These are phyloP conservation scores for Aspergillus japonicus DNA, from an alignment of 2,329 filamentous ascomycete species.

Conservation along the genomic window DNA sequence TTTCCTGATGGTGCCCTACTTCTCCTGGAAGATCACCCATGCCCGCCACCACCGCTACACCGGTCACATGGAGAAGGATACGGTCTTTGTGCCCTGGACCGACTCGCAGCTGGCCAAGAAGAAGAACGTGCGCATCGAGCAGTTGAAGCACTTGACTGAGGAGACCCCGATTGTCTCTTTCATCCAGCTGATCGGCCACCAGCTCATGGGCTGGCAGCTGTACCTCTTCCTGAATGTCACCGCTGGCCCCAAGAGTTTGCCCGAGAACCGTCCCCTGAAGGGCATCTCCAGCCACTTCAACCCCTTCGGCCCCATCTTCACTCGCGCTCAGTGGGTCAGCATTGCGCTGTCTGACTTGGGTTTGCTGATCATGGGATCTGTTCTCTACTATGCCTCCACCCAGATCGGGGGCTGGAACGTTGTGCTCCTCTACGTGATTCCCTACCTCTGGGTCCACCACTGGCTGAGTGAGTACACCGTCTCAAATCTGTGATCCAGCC, in stretches of 20 bases:
- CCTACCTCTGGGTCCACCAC: constrained; percentile 70
- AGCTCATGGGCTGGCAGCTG: constrained; percentile 63
- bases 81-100: constrained; percentile 60
- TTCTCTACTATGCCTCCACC: constrained; percentile 54
- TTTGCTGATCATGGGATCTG: constrained; percentile 51
- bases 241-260: constrained; percentile 50
- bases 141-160: constrained; percentile 55
- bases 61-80: constrained; percentile 67
- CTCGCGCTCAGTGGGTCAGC: constrained; percentile 55
- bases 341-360: constrained; percentile 63
- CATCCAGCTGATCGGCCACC: constrained; percentile 58
- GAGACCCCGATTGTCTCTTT: constrained; percentile 61
- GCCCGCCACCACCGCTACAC: constrained; percentile 68
- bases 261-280: constrained; percentile 18
- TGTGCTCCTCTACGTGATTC: constrained; percentile 60
- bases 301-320: constrained; percentile 61
- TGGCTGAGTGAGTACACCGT: constrained; percentile 57
- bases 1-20: constrained; percentile 66
- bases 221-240: constrained; percentile 63
- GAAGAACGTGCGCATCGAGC: constrained; percentile 48
- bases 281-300: constrained; percentile 55
- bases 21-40: constrained; percentile 71
- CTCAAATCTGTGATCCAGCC: not conserved
- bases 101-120: constrained; percentile 33
- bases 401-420: constrained; percentile 58